Percentiles rank a stretch among this genome's conserved stretches.
phyloP scores from a whole-genome alignment of 2,329 filamentous ascomycete genomes.

The Elsinoe batatas region DNA sequence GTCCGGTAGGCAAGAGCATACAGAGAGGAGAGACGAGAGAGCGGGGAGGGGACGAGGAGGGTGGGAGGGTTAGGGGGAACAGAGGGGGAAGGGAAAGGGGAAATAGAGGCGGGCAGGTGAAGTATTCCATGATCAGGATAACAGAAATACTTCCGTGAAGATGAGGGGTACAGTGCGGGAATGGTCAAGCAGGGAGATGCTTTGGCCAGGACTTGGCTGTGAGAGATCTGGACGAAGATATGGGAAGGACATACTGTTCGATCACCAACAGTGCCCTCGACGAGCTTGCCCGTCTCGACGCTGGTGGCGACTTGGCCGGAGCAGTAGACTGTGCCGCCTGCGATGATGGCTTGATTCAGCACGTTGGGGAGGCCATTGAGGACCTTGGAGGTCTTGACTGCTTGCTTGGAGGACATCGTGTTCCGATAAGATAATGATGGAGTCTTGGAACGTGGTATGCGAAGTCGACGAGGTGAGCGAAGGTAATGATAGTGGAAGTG shows the following conservation, averaged over 20 bases:
- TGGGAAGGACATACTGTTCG: conserved; percentile 36
- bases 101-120: too few species aligned
- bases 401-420: conserved; percentile 14
- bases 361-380: conserved; percentile 19
- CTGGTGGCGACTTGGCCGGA: conserved; percentile 54
- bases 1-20: neutral
- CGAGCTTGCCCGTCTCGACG: conserved; percentile 43
- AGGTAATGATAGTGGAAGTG: neutral
- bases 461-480: neutral
- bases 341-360: conserved; percentile 27
- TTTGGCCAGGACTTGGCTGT: too few species aligned
- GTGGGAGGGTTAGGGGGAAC: too few species aligned
- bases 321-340: conserved; percentile 60
- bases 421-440: neutral
- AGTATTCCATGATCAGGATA: too few species aligned
- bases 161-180: too few species aligned
- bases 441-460: neutral
- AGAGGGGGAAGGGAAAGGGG: too few species aligned
- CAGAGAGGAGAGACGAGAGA: neutral
- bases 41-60: too few species aligned
- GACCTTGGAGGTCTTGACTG: conserved; percentile 14
- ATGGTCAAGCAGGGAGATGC: too few species aligned
- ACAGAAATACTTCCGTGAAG: too few species aligned
- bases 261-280: conserved; percentile 48
- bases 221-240: neutral